Percentiles rank a stretch among this genome's conserved stretches.
Conservation (phyloP, 2,329 filamentous ascomycete species). For the Aureobasidium zeae region DNA sequence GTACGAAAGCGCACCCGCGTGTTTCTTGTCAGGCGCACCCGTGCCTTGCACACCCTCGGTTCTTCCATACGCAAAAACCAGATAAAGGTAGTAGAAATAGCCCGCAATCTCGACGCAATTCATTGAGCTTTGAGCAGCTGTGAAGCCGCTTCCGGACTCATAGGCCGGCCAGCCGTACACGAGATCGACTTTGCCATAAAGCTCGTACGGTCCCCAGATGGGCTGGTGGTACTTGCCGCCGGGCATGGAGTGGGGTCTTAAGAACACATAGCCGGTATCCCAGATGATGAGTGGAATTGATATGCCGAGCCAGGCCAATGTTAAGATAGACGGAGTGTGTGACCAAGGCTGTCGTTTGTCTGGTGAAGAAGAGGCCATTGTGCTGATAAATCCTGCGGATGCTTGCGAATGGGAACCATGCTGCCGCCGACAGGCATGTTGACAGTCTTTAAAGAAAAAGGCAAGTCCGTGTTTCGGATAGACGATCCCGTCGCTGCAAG, state of each 20-base stretch:
- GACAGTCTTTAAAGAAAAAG: no score
- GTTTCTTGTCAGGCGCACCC: slow-evolving; percentile 33
- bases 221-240: slow-evolving; percentile 64
- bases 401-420: slow-evolving; percentile 50
- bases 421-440: not conserved
- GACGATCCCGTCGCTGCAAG: no score
- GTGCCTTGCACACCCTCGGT: slow-evolving; percentile 26
- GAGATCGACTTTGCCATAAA: slow-evolving; percentile 72
- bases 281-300: slow-evolving; percentile 71
- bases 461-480: no score
- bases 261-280: slow-evolving; percentile 67
- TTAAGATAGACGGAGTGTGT: slow-evolving; percentile 51
- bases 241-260: slow-evolving; percentile 73
- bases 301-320: slow-evolving; percentile 61
- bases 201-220: slow-evolving; percentile 66
- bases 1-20: slow-evolving; percentile 39
- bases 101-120: slow-evolving; percentile 60
- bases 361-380: slow-evolving; percentile 31
- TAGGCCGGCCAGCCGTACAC: slow-evolving; percentile 72
- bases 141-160: slow-evolving; percentile 62
- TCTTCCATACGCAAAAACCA: slow-evolving; percentile 38
- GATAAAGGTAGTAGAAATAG: slow-evolving; percentile 54
- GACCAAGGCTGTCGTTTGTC: slow-evolving; percentile 40
- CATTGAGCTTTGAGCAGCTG: slow-evolving; percentile 60
- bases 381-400: slow-evolving; percentile 46